Conservation (phyloP, 495 filamentous ascomycete genomes). For the Lasiosphaeria hispida region DNA sequence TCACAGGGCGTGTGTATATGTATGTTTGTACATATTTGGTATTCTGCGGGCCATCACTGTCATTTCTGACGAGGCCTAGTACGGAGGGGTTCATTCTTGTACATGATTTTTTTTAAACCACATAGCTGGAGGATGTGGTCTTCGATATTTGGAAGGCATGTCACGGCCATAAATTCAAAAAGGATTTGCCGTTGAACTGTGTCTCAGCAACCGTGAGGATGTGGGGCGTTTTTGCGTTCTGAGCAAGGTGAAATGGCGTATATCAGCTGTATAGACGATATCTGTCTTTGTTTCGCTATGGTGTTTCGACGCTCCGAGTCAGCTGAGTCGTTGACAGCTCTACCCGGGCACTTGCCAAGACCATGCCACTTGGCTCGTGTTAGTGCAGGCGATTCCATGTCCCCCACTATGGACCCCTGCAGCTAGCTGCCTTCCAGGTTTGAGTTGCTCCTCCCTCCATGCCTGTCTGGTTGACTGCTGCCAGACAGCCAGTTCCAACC, state of each 20-base stretch:
- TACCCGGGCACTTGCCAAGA: too few species aligned
- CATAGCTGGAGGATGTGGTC: slow-evolving; percentile 4
- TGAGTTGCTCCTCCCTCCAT: too few species aligned
- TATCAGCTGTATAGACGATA: not conserved
- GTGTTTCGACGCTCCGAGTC: too few species aligned
- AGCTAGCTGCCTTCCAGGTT: too few species aligned
- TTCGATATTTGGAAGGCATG: not conserved
- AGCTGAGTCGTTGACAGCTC: too few species aligned
- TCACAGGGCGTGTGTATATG: not conserved
- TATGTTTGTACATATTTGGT: slow-evolving; percentile 4
- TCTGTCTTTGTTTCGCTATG: not conserved
- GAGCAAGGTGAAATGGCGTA: not conserved
- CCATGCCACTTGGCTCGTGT: too few species aligned
- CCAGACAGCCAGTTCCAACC: too few species aligned
- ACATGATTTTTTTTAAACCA: slow-evolving; percentile 5
- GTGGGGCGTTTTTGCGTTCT: too few species aligned
- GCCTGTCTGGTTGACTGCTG: too few species aligned
- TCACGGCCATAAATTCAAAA: not conserved
- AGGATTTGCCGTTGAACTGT: not conserved
- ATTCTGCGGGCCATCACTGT: not conserved
- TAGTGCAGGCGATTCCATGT: too few species aligned
- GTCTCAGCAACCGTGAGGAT: not conserved
- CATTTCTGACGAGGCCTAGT: not conserved
- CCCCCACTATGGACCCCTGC: too few species aligned
- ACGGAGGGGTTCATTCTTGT: not conserved